Conservation (phyloP, 495 filamentous ascomycete genomes). For the Neurospora pannonica region DNA sequence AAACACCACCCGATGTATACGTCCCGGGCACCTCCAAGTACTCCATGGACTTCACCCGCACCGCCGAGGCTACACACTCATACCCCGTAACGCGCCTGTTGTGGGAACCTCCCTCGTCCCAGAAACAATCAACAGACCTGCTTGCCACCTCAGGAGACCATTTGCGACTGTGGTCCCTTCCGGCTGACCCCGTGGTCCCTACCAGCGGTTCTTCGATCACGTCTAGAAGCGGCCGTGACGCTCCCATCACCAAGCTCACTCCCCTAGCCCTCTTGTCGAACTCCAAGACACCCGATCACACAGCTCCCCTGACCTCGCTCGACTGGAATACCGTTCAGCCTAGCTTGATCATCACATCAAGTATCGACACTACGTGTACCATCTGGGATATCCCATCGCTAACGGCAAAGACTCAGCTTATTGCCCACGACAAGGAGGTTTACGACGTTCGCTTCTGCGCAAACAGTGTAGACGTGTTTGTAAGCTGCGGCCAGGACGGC, state of each 20-base stretch:
- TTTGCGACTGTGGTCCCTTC: slow-evolving; percentile 85
- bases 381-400: slow-evolving; percentile 99
- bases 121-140: slow-evolving; percentile 93
- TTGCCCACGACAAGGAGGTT: slow-evolving; percentile 98
- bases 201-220: slow-evolving; percentile 67
- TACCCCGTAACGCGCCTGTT: slow-evolving; percentile 94
- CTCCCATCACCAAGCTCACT: slow-evolving; percentile 74
- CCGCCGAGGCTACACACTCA: slow-evolving; percentile 96
- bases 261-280: slow-evolving; percentile 91
- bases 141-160: slow-evolving; percentile 96
- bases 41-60: slow-evolving; percentile 80
- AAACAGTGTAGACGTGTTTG: slow-evolving; percentile 93
- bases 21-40: slow-evolving; percentile 59
- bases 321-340: slow-evolving; percentile 98
- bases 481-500: slow-evolving; percentile 93
- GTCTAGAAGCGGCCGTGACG: slow-evolving; percentile 51
- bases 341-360: slow-evolving; percentile 94
- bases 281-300: slow-evolving; percentile 96
- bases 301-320: slow-evolving; percentile 86
- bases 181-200: slow-evolving; percentile 40
- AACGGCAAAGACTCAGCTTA: slow-evolving; percentile 96
- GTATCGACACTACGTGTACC: slow-evolving; percentile 99
- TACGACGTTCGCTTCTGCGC: slow-evolving; percentile 98
- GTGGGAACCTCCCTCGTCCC: slow-evolving; percentile 95
- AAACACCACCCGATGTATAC: slow-evolving; percentile 64